phyloP scores from a whole-genome alignment of 306 rosid genomes.

The Amphicarpaea edgeworthii region DNA sequence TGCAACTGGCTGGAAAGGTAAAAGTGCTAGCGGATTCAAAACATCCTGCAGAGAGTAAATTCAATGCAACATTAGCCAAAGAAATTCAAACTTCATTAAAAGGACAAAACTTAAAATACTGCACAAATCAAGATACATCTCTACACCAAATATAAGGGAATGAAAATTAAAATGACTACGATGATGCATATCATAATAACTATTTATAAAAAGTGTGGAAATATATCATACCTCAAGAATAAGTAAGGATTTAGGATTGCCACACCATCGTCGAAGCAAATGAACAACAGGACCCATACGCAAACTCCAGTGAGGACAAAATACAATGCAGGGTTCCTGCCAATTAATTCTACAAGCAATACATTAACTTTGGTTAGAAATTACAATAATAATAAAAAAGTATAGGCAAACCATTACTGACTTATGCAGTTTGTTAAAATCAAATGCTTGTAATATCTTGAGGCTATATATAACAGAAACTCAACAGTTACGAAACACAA shows the following conservation, averaged over 20 bases:
- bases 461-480: slow-evolving; percentile 23
- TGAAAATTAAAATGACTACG: slow-evolving; percentile 12
- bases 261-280: slow-evolving; percentile 80
- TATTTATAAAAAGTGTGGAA: not conserved
- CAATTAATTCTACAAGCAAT: slow-evolving; percentile 64
- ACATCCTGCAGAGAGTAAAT: slow-evolving; percentile 59
- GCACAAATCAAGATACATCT: slow-evolving; percentile 1
- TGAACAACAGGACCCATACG: slow-evolving; percentile 91
- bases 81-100: not conserved
- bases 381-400: not conserved
- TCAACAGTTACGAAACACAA: slow-evolving; percentile 13
- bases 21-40: slow-evolving; percentile 69
- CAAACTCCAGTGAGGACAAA: slow-evolving; percentile 86
- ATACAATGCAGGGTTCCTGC: slow-evolving; percentile 91
- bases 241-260: slow-evolving; percentile 80
- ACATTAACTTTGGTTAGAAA: slow-evolving; percentile 42
- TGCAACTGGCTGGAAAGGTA: slow-evolving; percentile 80
- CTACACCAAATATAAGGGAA: not conserved
- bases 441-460: not conserved
- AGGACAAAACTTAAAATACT: slow-evolving; percentile 32
- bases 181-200: slow-evolving; percentile 17
- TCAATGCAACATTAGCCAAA: slow-evolving; percentile 24
- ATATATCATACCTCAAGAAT: slow-evolving; percentile 72
- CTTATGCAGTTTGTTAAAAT: not conserved
- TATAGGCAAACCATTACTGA: slow-evolving; percentile 9